Evolutionary conservation across 1,284 basidiomycete species (phyloP), one percentile per base, ranked within the genome.

Genomic region (Cryptococcus neoformans): DNA sequence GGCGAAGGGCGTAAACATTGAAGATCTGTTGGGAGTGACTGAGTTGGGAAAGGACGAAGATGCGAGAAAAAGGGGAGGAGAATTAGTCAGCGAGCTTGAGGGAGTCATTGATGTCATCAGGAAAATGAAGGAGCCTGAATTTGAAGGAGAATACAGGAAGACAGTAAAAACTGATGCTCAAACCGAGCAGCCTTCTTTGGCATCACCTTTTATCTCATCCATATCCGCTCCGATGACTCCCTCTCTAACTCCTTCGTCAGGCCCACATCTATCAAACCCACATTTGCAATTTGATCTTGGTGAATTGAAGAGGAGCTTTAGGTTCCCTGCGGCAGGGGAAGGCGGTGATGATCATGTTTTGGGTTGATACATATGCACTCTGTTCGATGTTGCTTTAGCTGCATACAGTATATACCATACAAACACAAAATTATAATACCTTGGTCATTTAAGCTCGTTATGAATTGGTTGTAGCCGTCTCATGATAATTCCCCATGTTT

Each of bases 41-140:
- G 48, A 52, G 35, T 11, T 16, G 39, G 7, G 37, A 36, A 16
- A 8, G 16, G 53, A 55, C 14, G 42, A 53, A 47, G 51, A 60
- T 48, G 55, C 54, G 53, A 51, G 48, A n/a, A 49, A 49, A 51
- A 58, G 50, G 34, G 65, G 63, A 10, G 66, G 66, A 3, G 50
- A 63, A 53, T 66, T 76, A 35, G 65, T 76, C 14, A 62, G 64
- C 44, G 74, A 76, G 64, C 59, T 76, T 34, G 60, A 64, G 53
- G 65, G 69, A 12, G 65, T 76, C 52, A 73, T 76, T 44, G 73
- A 66, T 16, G 56, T 66, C 17, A 74, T 76, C 35, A 57, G 72
- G 58, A 49, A 53, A 35, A 58, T 65, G 36, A 75, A 70, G 54
- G 65, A 65, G 56, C 65, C 61, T n/a, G 48, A 40, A 0, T 48